Percentiles rank a stretch among this genome's conserved stretches.
Evolutionary conservation across 2,329 filamentous ascomycete genomes (phyloP).

Genomic region (Pseudohalonectria lignicola): DNA sequence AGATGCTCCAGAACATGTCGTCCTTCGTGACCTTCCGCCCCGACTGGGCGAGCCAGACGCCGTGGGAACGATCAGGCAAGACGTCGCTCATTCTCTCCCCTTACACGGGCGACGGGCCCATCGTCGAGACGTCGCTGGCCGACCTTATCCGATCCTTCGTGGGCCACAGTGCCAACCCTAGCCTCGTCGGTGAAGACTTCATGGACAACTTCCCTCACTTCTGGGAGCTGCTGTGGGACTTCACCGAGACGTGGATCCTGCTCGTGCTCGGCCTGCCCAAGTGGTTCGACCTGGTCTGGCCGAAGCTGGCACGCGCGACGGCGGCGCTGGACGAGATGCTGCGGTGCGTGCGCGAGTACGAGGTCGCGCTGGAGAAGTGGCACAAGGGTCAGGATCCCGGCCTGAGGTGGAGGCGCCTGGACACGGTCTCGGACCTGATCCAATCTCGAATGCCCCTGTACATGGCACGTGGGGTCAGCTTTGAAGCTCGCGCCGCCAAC

Average conservation of each 20-base stretch:
- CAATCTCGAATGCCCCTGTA: not conserved
- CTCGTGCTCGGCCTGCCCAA: not conserved
- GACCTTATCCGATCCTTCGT: not conserved
- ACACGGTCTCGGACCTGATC: not conserved
- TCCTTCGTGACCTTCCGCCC: not conserved
- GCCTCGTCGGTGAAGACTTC: not conserved
- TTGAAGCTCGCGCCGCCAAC: slow-evolving; percentile 19
- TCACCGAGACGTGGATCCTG: not conserved
- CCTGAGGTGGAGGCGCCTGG: not conserved
- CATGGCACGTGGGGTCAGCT: slow-evolving; percentile 14
- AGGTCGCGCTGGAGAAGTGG: not conserved
- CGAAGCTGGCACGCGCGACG: not conserved
- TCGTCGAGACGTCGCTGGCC: not conserved
- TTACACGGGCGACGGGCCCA: not conserved
- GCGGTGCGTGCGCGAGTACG: not conserved
- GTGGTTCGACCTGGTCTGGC: not conserved
- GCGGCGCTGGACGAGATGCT: not conserved
- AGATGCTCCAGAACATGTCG: not conserved
- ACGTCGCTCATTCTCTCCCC: not conserved
- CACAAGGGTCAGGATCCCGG: not conserved
- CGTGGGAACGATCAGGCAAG: not conserved
- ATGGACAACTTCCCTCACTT: not conserved
- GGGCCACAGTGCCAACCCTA: not conserved
- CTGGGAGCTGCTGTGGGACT: not conserved
- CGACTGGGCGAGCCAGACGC: not conserved